phyloP scores from a whole-genome alignment of 2,329 filamentous ascomycete species.

The Exophiala xenobiotica region DNA sequence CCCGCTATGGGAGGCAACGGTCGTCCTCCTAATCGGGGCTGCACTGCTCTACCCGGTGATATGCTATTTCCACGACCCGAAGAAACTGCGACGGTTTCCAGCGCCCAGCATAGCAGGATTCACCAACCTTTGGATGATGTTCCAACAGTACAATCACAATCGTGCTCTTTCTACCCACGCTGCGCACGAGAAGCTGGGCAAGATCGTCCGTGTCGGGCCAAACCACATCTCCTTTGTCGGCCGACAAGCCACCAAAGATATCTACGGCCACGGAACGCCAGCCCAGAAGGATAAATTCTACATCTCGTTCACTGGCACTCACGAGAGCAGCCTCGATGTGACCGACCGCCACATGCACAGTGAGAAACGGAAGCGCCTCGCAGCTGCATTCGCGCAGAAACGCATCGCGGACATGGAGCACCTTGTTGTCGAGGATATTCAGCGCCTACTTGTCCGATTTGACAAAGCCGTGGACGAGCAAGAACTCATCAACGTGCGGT shows the following conservation, averaged over 20 bases:
- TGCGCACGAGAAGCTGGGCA: neutral
- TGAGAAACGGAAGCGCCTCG: conserved; percentile 35
- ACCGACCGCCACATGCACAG: conserved; percentile 35
- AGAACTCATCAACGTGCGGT: conserved; percentile 1
- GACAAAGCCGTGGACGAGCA: neutral
- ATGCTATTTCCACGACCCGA: conserved; percentile 46
- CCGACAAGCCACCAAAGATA: conserved; percentile 27
- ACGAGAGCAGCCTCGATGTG: conserved; percentile 36
- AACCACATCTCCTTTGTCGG: conserved; percentile 8
- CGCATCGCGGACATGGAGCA: conserved; percentile 34
- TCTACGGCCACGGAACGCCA: conserved; percentile 36
- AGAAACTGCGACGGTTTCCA: conserved; percentile 42
- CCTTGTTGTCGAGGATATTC: conserved; percentile 28
- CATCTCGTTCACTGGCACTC: conserved; percentile 29
- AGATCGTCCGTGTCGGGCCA: conserved; percentile 9
- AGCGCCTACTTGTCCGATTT: conserved; percentile 9
- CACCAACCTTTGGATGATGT: neutral
- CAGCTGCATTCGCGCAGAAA: conserved; percentile 36
- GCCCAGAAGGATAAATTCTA: conserved; percentile 36
- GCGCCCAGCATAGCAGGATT: neutral
- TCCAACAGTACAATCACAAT: neutral
- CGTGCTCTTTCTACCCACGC: neutral
- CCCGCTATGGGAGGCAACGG: neutral
- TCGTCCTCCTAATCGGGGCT: neutral
- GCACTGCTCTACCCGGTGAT: conserved; percentile 17